Evolutionary conservation across 768 basidiomycete genomes (phyloP), one percentile per base, ranked within the genome.

Genomic region (Tulasnella sp.): DNA sequence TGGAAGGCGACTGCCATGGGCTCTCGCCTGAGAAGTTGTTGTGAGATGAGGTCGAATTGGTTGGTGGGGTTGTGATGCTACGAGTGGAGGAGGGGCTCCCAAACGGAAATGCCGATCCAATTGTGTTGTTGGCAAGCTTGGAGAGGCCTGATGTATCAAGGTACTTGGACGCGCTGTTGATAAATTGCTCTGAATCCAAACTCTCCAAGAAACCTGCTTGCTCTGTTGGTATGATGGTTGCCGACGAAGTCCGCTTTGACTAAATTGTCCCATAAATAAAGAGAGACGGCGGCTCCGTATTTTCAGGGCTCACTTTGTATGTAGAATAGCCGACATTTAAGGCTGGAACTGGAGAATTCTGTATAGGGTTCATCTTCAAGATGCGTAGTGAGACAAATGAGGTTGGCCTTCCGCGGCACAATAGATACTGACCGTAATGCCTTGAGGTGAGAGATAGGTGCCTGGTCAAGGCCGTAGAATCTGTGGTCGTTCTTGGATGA

Each of bases 221-320:
- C 38, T 55, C 54, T n/a, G 54, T 45, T 19, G 54, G 54, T 27
- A 55, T 43, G 27, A 43, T 31, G 24, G 44, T 38, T 24, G 53
- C 34, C 29, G 60, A 61, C 43, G 53, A 55, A 19, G 41, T 46
- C 22, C 48, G 58, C 42, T 62, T 62, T 17, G 61, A 61, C 61
- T 59, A 55, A 24, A 5, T 38, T 15, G 34, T 38, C 34, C 34
- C 15, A 38, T 38, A 8, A 45, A 15, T 34, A n/a, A 17, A 55
- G 44, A 9, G 21, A n/a, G 25, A 45, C 21, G 49, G n/a, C n/a
- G n/a, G n/a, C n/a, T n/a, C n/a, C n/a, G n/a, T n/a, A n/a, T n/a
- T n/a, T 34, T 30, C 54, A 38, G 41, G 41, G 17, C 45, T 48
- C n/a, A 50, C 57, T n/a, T 31, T 50, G 57, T 59, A 59, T 3